Base-by-base conservation (phyloP, 2,329 filamentous ascomycete species). In the Paecilomyces sp. region DNA sequence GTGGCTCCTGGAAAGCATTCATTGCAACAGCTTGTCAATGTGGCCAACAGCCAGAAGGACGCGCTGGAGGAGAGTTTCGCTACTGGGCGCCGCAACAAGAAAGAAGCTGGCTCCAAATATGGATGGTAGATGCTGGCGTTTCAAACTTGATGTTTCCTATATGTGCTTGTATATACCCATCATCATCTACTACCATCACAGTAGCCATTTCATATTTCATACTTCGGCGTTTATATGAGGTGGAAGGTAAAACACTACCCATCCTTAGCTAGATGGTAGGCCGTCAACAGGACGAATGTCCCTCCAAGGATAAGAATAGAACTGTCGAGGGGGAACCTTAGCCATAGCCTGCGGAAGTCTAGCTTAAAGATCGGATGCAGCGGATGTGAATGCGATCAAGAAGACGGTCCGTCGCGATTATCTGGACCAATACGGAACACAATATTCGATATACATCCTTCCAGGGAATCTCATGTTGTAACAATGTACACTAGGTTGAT, bases 11-110 rank as follows among this genome's bases (percentile, higher is more conserved):
- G 91, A 61, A 97, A 97, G 78, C 92, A 97, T 76, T 95, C 85
- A 68, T 80, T 97, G 73, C 87, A 88, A 70, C 92, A 96, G 78
- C 81, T 97, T 67, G 89, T 97, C 65, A 91, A 86, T 74, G 89
- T 89, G 62, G 92, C 90, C 28, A 86, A 86, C 65, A 90, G 82
- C 63, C 92, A 97, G 76, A 87, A 87, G 70, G 91, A 96, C 11
- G 92, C 91, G 2, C 78, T 97, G 65, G 92, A 97, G 76, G 93
- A 97, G 70, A 92, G 90, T 72, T 97, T 96, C 79, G 91, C 91
- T 22, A 81, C 87, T 65, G 90, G 91, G 5, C 87, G 85, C 77
- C 85, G 83, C 67, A 94, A 92, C 69, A 87, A 90, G 74, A 88
- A 85, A 67, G 92, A 96, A 72, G 91, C 91, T 22, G 90, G 89